Percentiles rank a stretch among this genome's conserved stretches.
These are phyloP conservation scores for Albizia julibrissin DNA, from an alignment of 306 rosid species.

Conservation along the genomic window DNA sequence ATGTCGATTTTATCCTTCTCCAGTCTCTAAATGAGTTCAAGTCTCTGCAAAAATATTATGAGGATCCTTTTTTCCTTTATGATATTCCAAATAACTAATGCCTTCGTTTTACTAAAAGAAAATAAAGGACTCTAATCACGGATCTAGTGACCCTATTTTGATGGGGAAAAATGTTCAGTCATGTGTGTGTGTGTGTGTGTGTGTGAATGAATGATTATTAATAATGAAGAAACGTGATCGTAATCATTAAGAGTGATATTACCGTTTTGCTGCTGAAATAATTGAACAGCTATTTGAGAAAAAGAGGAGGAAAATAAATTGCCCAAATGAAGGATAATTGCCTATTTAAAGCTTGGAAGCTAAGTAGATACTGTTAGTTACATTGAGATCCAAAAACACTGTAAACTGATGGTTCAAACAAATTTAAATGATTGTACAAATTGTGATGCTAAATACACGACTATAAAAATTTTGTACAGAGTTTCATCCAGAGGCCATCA, in stretches of 20 bases:
- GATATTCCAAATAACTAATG: not conserved
- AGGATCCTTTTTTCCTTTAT: not conserved
- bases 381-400: conserved; percentile 26
- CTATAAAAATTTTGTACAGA: conserved; percentile 55
- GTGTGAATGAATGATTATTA: no score
- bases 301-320: not conserved
- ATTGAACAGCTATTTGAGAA: not conserved
- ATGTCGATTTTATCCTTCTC: not conserved
- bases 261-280: not conserved
- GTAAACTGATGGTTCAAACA: conserved; percentile 20
- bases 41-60: not conserved
- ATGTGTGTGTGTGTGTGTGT: no score
- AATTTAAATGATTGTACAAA: conserved; percentile 41
- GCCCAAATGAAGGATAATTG: not conserved
- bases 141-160: not conserved
- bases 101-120: not conserved
- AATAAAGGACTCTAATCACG: not conserved
- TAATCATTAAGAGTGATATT: not conserved
- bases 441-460: conserved; percentile 44
- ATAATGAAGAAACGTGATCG: not conserved
- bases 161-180: not conserved
- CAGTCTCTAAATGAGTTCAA: not conserved
- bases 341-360: not conserved
- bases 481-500: conserved; percentile 68
- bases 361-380: not conserved